phyloP scores from a whole-genome alignment of 257 asterid species.

The Lithospermum erythrorhizon region DNA sequence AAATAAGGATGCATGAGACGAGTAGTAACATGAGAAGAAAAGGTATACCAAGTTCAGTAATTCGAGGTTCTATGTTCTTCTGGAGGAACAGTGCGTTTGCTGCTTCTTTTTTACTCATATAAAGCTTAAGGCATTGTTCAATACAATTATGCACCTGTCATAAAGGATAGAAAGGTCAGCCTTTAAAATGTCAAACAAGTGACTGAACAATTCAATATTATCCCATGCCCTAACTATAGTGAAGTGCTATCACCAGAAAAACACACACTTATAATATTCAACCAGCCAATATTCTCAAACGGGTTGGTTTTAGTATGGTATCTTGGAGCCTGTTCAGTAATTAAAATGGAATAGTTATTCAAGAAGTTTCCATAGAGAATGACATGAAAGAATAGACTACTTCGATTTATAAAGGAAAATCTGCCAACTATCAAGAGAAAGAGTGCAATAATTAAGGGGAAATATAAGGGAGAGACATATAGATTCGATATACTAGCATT shows the following conservation, averaged over 20 bases:
- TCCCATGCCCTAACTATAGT: background rate
- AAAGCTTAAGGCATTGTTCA: slow-evolving; percentile 48
- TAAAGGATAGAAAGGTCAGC: background rate
- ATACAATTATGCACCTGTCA: slow-evolving; percentile 54
- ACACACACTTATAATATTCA: too few relatives aligned
- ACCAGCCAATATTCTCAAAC: background rate
- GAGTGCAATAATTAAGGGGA: background rate
- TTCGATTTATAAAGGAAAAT: background rate
- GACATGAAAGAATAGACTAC: background rate
- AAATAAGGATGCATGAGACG: background rate
- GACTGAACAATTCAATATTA: background rate
- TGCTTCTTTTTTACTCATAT: slow-evolving; percentile 63
- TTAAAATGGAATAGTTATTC: background rate
- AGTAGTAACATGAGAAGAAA: background rate
- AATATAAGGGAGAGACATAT: background rate
- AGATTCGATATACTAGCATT: background rate
- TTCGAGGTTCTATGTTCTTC: background rate
- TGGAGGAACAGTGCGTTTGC: slow-evolving; percentile 25
- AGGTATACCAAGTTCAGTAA: background rate
- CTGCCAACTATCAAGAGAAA: background rate
- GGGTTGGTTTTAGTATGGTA: too few relatives aligned
- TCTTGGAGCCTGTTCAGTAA: background rate
- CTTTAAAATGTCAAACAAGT: background rate
- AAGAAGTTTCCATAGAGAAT: background rate
- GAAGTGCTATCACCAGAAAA: background rate